A percentile compares a stretch with the other conserved stretches of the same genome.
These are phyloP conservation scores for Aspergillus indologenus DNA, from an alignment of 495 filamentous ascomycete genomes.

Conservation along the genomic window DNA sequence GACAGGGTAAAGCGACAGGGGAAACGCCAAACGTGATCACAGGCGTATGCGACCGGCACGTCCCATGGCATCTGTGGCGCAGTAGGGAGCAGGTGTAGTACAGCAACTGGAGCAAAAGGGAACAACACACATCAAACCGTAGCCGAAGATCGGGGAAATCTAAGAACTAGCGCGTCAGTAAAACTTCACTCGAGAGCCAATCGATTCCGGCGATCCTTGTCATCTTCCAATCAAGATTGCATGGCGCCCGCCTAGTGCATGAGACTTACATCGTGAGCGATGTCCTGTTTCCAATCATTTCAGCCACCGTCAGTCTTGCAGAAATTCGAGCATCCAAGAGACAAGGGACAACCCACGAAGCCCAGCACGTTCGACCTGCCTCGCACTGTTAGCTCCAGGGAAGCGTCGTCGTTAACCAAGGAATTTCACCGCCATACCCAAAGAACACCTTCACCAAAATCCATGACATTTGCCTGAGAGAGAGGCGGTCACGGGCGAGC, in stretches of 20 bases:
- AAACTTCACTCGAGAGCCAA: constrained; percentile 42
- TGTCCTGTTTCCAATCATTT: constrained; percentile 50
- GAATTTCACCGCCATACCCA: constrained; percentile 50
- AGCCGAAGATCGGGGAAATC: constrained; percentile 49
- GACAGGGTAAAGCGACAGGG: constrained; percentile 12
- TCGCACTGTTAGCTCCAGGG: constrained; percentile 32
- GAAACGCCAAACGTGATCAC: constrained; percentile 36
- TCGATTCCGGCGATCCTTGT: constrained; percentile 35
- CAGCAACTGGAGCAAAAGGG: constrained; percentile 8
- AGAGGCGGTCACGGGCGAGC: constrained; percentile 73
- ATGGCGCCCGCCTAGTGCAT: constrained; percentile 32
- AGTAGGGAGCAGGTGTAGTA: constrained; percentile 19
- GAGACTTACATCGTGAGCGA: constrained; percentile 45
- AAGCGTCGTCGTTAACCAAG: constrained; percentile 28
- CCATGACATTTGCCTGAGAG: constrained; percentile 76
- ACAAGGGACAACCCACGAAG: constrained; percentile 57
- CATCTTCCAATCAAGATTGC: constrained; percentile 31
- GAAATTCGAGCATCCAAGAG: constrained; percentile 15
- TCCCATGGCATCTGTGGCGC: constrained; percentile 26
- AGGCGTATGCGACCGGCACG: constrained; percentile 31
- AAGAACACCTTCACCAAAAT: constrained; percentile 81
- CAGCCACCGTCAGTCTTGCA: constrained; percentile 41
- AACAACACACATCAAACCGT: constrained; percentile 41
- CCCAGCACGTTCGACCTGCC: constrained; percentile 70
- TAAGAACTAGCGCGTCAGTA: constrained; percentile 41